Evolutionary conservation across 2,329 filamentous ascomycete genomes (phyloP), one percentile per base, ranked within the genome.

Genomic region (Xylariaceae sp.): DNA sequence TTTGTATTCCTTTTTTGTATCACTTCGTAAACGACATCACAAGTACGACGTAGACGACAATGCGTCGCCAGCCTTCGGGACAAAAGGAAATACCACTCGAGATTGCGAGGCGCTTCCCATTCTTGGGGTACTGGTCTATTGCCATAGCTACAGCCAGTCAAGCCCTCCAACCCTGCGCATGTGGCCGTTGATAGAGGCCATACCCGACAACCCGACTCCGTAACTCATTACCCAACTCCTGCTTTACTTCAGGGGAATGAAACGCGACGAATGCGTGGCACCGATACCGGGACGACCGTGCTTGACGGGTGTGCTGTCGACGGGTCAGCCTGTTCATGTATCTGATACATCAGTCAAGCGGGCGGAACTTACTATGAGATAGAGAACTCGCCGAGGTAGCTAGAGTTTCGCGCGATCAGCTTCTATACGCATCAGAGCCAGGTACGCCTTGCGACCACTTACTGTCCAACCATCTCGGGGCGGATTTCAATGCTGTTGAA

Each of bases 401-500:
- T 59, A 29, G 44, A 42, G 37, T 15, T 32, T 4, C n/a, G 43
- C 19, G 12, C 26, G 32, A 48, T 58, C 32, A 57, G 57, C 36
- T 40, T 47, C 37, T 12, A 8, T 16, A 29, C 8, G 15, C 22
- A 19, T 30, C 18, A 41, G 26, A 21, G 39, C 16, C 13, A 3
- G n/a, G 16, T 3, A n/a, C 5, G 16, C 7, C 7, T 19, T 6
- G 21, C 10, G 9, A 96, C 96, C 84, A 57, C 54, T 55, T 55
- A 59, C 57, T 97, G 92, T 76, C 94, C 94, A 78, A 99, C 94
- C 94, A 99, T 99, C 85, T 99, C 94, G 70, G 94, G 94, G 87
- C 96, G 96, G 83, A 99, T 94, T 80, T 99, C 94, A 71, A 99
- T 92, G 85, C 96, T 92, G 88, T 99, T 99, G 89, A 99, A 99